phyloP scores from a whole-genome alignment of 371 early-diverging fungal genomes.

The Mucor sp. region DNA sequence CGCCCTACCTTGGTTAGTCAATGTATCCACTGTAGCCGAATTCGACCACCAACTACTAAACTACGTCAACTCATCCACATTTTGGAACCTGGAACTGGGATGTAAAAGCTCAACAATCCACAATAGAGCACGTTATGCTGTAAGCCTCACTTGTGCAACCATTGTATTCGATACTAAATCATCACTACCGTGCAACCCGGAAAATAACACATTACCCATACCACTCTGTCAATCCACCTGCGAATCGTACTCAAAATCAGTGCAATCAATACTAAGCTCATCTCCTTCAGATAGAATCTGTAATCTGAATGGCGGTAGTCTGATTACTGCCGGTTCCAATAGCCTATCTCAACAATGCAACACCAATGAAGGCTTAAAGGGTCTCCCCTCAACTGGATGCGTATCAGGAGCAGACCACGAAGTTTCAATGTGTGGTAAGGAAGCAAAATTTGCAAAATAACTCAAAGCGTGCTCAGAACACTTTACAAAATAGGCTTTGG shows the following conservation, averaged over 20 bases:
- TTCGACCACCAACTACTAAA: slow-evolving; percentile 32
- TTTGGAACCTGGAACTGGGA: slow-evolving; percentile 31
- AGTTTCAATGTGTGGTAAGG: slow-evolving; percentile 40
- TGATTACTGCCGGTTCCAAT: slow-evolving; percentile 11
- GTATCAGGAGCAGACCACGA: slow-evolving; percentile 38
- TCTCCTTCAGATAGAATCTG: slow-evolving; percentile 4
- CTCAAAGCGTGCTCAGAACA: neutral
- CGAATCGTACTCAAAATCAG: slow-evolving; percentile 9
- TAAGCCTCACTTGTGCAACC: slow-evolving; percentile 35
- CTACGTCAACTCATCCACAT: slow-evolving; percentile 26
- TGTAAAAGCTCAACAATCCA: slow-evolving; percentile 20
- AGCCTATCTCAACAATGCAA: slow-evolving; percentile 23
- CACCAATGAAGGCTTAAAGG: slow-evolving; percentile 28
- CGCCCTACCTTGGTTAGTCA: slow-evolving; percentile 20
- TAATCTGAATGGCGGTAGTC: slow-evolving; percentile 8
- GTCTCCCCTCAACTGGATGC: slow-evolving; percentile 17
- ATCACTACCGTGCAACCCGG: slow-evolving; percentile 27
- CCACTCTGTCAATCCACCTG: slow-evolving; percentile 40
- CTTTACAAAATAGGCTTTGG: slow-evolving; percentile 15
- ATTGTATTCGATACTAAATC: slow-evolving; percentile 24
- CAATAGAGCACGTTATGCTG: slow-evolving; percentile 38
- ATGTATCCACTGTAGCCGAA: slow-evolving; percentile 28
- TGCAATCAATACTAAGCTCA: slow-evolving; percentile 13
- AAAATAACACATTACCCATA: slow-evolving; percentile 20
- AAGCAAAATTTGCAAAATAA: neutral